A percentile compares a stretch with the other conserved stretches of the same genome.
These are phyloP conservation scores for Lanmaoa pseudosensibilis DNA, from an alignment of 768 basidiomycete genomes.

Conservation along the genomic window DNA sequence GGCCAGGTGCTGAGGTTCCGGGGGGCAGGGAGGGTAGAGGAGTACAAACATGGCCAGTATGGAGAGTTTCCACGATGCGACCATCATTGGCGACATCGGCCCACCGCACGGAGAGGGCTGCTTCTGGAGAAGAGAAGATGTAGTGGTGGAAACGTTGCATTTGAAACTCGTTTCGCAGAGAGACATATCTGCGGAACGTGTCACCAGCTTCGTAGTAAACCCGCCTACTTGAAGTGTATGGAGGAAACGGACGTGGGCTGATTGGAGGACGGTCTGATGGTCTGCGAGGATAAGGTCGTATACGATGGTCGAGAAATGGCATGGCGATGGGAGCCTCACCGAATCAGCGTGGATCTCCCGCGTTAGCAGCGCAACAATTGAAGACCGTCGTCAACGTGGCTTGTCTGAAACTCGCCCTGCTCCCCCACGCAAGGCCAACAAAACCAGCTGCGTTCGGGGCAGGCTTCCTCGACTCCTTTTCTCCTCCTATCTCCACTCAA, in stretches of 20 bases:
- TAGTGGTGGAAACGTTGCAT: constrained; percentile 26
- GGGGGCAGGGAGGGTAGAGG: constrained; percentile 7
- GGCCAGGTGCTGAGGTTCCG: constrained; percentile 7
- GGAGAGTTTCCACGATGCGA: constrained; percentile 26
- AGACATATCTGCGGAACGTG: constrained; percentile 35
- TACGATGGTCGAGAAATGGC: constrained; percentile 31
- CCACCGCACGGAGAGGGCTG: constrained; percentile 28
- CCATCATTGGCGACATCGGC: constrained; percentile 44
- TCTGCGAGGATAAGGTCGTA: constrained; percentile 33
- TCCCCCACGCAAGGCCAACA: constrained; percentile 34
- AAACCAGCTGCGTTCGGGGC: constrained; percentile 31
- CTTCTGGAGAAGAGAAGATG: constrained; percentile 21
- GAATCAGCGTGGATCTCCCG: constrained; percentile 32
- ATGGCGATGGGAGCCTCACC: constrained; percentile 21
- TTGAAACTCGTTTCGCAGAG: constrained; percentile 40
- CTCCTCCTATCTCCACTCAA: constrained; percentile 18
- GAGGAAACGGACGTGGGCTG: constrained; percentile 35
- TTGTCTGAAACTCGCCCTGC: constrained; percentile 28
- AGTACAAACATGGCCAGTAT: constrained; percentile 20
- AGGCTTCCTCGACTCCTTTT: constrained; percentile 20
- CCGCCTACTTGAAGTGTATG: constrained; percentile 33
- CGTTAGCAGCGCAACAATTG: constrained; percentile 32
- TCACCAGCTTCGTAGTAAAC: constrained; percentile 33
- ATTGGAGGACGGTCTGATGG: constrained; percentile 32
- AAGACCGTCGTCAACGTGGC: constrained; percentile 26